Conservation (phyloP, 805 yeast species). For the Yarrowia sp. region DNA sequence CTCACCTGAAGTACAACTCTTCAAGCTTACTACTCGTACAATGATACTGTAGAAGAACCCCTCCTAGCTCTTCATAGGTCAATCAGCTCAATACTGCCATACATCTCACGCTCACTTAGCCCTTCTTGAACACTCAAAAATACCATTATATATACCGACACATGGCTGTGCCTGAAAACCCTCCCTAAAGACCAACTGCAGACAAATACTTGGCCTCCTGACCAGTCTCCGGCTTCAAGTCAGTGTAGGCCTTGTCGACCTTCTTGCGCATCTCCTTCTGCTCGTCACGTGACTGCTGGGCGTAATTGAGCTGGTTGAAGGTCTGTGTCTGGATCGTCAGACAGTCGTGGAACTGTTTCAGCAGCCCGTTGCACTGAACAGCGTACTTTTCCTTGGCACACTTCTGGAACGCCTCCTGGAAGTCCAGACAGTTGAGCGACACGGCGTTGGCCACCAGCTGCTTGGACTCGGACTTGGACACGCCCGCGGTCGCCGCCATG, state of each 20-base stretch:
- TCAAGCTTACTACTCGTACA: no score
- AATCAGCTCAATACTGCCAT: no score
- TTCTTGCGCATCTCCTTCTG: conserved; percentile 1
- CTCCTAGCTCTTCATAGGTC: no score
- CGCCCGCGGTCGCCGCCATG: conserved; percentile 23
- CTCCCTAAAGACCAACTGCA: conserved; percentile 11
- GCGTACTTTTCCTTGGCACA: conserved; percentile 17
- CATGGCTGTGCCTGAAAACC: not conserved
- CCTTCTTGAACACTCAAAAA: no score
- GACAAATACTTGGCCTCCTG: conserved; percentile 2
- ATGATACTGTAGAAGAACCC: no score
- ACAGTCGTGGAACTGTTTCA: conserved; percentile 28
- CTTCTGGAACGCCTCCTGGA: conserved; percentile 28
- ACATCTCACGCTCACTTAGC: no score
- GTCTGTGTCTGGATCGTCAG: conserved; percentile 29
- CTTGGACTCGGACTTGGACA: conserved; percentile 11
- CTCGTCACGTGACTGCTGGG: conserved; percentile 24
- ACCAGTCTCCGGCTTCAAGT: not conserved
- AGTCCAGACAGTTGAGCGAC: conserved; percentile 28
- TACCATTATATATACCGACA: conserved; percentile 5
- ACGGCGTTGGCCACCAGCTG: conserved; percentile 31
- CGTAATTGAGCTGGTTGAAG: conserved; percentile 29
- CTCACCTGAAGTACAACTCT: no score
- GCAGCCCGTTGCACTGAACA: conserved; percentile 19
- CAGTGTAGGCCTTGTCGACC: conserved; percentile 32